Base-by-base conservation (phyloP, 305 asterid genomes). In the Fraxinus albicans region DNA sequence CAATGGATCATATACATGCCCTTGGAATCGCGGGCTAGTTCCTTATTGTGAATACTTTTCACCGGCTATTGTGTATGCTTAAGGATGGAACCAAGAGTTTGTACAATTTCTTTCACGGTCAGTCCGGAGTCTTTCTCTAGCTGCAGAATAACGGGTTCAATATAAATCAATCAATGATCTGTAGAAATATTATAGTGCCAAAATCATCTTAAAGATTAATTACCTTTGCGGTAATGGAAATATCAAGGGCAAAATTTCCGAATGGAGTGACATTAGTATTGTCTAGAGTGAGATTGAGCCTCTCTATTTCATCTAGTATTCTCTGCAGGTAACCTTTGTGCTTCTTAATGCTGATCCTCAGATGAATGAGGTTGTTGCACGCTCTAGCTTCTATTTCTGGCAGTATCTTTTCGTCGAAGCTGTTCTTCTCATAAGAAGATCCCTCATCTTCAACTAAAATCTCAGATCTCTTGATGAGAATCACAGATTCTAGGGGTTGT, bases 141-240 rank as follows among this genome's bases (percentile, higher is more conserved):
- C 91, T 90, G 65, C 65, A 78, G 6, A 79, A 65, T 35, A 35
- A 35, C 7, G 38, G 38, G 38, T 35, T 35, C 7, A 35, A 35
- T 42, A 70, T 29, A 17, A 33, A 17, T n/a, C 35, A 72, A 10
- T 23, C 27, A 50, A 8, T 50, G n/a, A 13, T 38, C 44, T 38
- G 44, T 38, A 38, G 44, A 38, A 38, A 38, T 38, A 38, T 38
- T 1, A 38, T 8, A 38, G 44, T 38, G 44, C 12, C 44, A 38
- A 38, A 8, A 38, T 38, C 44, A 38, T 38, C 44, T 38, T 8
- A 38, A 38, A 38, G 2, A 8, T 38, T 8, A 53, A 79, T 36
- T 80, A 89, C 93, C 93, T 87, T 85, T 29, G 92, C 93, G 19
- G 89, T 76, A 35, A 90, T 27, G 40, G 91, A 86, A 42, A 91